A percentile compares a stretch with the other conserved stretches of the same genome.
These are phyloP conservation scores for Ceraceosorus bombacis DNA, from an alignment of 1,284 basidiomycete genomes.

Conservation along the genomic window DNA sequence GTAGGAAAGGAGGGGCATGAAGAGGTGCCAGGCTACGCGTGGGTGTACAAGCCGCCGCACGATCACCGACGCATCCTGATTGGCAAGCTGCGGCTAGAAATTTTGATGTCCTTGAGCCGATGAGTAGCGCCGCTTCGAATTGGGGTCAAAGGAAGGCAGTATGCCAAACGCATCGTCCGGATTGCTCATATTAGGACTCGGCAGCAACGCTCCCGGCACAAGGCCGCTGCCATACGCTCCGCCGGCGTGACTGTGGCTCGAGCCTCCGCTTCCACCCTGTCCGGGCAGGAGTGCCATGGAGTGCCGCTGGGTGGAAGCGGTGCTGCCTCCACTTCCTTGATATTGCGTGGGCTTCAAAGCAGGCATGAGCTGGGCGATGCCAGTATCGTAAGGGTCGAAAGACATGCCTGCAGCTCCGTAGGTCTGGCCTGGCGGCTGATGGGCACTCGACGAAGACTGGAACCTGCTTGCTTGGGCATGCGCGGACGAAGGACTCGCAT, in stretches of 20 bases:
- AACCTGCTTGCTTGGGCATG: background rate
- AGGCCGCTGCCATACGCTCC: no score
- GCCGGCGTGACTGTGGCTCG: background rate
- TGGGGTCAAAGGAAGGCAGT: no score
- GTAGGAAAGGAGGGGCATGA: no score
- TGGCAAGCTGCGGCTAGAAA: no score
- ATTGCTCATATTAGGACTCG: no score
- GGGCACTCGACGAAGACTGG: slow-evolving; percentile 2
- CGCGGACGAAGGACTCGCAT: background rate
- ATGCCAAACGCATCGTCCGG: no score
- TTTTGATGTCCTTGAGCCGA: no score
- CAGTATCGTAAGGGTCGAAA: slow-evolving; percentile 14
- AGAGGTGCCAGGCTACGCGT: no score
- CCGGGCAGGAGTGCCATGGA: background rate
- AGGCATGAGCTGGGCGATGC: slow-evolving; percentile 15
- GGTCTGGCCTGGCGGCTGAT: background rate
- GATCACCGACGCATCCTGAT: no score
- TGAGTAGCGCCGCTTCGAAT: no score
- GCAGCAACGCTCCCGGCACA: no score
- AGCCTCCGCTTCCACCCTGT: background rate
- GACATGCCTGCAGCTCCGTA: background rate
- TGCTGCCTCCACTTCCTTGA: background rate
- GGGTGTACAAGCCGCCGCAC: no score
- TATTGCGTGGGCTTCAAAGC: slow-evolving; percentile 14
- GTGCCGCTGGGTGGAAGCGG: background rate